A percentile compares a stretch with the other conserved stretches of the same genome.
Conservation (phyloP, 306 rosid genomes). For the Acacia acuminata region DNA sequence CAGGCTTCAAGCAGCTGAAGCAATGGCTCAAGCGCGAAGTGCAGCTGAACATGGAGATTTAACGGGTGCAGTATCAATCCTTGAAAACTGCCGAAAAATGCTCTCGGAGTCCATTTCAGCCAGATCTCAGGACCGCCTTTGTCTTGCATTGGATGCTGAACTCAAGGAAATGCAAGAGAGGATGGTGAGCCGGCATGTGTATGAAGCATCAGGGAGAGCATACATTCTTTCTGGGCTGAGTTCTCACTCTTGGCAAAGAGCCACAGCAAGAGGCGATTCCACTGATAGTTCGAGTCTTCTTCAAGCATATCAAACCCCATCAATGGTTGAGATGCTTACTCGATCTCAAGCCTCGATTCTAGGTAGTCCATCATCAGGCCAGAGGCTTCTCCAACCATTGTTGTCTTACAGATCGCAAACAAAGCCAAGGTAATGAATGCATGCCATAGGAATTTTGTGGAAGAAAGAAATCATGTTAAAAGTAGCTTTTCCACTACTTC, state of each 20-base stretch:
- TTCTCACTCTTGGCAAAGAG: slow-evolving; percentile 99
- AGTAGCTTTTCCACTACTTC: slow-evolving; percentile 27
- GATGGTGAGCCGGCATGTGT: slow-evolving; percentile 91
- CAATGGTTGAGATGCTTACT: slow-evolving; percentile 94
- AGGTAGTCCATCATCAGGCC: slow-evolving; percentile 83
- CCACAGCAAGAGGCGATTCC: slow-evolving; percentile 98
- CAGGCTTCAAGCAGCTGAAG: slow-evolving; percentile 92
- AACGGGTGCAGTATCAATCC: slow-evolving; percentile 63
- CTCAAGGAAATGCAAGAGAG: slow-evolving; percentile 98
- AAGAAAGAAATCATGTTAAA: slow-evolving; percentile 31
- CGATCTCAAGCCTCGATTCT: slow-evolving; percentile 85
- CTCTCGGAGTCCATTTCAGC: slow-evolving; percentile 67
- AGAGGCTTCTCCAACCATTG: slow-evolving; percentile 82
- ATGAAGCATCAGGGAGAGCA: slow-evolving; percentile 97
- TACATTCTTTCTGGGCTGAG: slow-evolving; percentile 95
- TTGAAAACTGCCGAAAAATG: slow-evolving; percentile 73
- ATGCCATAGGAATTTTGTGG: slow-evolving; percentile 26
- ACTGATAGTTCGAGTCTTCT: slow-evolving; percentile 84
- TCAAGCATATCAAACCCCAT: slow-evolving; percentile 91
- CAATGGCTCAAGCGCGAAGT: slow-evolving; percentile 78
- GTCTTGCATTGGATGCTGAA: slow-evolving; percentile 91
- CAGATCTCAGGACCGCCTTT: slow-evolving; percentile 69
- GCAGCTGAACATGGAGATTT: slow-evolving; percentile 90
- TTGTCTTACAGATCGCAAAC: slow-evolving; percentile 64
- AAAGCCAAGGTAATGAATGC: slow-evolving; percentile 66